Base-by-base conservation (phyloP, 257 asterid genomes). In the Solanum pinnatisectum region DNA sequence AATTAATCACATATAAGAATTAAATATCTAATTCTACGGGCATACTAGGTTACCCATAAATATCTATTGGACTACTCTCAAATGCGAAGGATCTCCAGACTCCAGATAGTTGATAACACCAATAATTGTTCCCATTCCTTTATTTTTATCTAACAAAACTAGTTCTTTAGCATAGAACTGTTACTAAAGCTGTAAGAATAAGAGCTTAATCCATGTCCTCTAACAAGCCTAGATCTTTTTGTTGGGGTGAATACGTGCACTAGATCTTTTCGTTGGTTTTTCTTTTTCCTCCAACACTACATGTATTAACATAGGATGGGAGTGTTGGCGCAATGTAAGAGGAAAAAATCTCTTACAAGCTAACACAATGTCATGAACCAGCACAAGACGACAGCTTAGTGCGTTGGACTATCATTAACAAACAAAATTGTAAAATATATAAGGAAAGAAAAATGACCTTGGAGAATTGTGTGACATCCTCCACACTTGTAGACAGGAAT, bases 381-480 rank as follows among this genome's bases (percentile, higher is more conserved):
- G 2, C n/a, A 7, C 60, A n/a, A n/a, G 18, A n/a, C 14, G 33
- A 23, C 6, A 76, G 6, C 56, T 76, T 11, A 33, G 10, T 73
- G 81, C 18, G 18, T 18, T 42, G 56, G 22, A 39, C 23, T 77
- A 30, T 42, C 7, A 3, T 39, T 42, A 25, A 15, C 84, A 44
- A 30, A 81, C 18, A 49, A 81, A 46, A 81, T 18, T 30, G 42
- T 81, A 46, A 18, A 15, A 44, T 27, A 78, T 42, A 78, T 4
- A n/a, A 25, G 40, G 39, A 49, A 60, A n/a, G 59, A 49, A 30
- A 22, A 52, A 49, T 85, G 90, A 96, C 99, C 98, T 94, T 90
- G 90, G 35, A 96, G 98, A 92, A 90, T 68, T 42, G 95, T 91
- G 88, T 92, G 95, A 91, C 99, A 96, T 81, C 98, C 96, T 87